Conservation (phyloP, 2,329 filamentous ascomycete species). For the Bretziella fagacearum region DNA sequence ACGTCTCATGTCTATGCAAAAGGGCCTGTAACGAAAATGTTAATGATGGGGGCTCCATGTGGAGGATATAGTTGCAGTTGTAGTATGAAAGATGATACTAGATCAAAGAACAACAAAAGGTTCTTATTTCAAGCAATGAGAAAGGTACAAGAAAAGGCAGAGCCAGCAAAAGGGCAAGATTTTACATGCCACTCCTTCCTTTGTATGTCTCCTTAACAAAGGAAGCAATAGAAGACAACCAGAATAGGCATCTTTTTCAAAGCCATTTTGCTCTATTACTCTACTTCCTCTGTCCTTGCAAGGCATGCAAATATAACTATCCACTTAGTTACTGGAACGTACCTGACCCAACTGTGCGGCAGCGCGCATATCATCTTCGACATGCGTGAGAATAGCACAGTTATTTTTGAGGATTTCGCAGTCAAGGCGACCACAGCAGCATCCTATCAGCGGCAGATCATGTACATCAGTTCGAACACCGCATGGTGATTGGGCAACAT, state of each 20-base stretch:
- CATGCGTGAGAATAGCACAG: constrained; percentile 54
- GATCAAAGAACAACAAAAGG: no score
- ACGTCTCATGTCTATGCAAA: constrained; percentile 79
- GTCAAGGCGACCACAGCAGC: constrained; percentile 71
- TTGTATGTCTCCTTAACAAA: no score
- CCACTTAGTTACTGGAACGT: constrained; percentile 26
- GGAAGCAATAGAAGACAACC: no score
- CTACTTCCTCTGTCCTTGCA: no score
- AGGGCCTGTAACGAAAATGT: constrained; percentile 69
- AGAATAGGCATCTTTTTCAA: no score
- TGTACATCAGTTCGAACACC: constrained; percentile 11
- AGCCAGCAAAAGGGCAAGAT: no score
- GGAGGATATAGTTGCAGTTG: not conserved
- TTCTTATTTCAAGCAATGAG: no score
- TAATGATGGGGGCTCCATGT: constrained; percentile 36
- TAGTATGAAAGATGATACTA: not conserved
- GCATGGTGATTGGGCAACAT: not conserved
- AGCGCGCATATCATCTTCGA: constrained; percentile 75
- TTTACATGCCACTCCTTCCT: no score
- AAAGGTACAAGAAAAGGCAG: no score
- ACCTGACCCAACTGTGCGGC: constrained; percentile 87
- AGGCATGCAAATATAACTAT: constrained; percentile 17
- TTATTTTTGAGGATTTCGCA: constrained; percentile 74
- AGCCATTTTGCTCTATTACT: no score
- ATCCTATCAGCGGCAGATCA: constrained; percentile 31